These are phyloP conservation scores for Monosporozyma aquatica DNA, from an alignment of 805 yeast genomes.

Conservation along the genomic window DNA sequence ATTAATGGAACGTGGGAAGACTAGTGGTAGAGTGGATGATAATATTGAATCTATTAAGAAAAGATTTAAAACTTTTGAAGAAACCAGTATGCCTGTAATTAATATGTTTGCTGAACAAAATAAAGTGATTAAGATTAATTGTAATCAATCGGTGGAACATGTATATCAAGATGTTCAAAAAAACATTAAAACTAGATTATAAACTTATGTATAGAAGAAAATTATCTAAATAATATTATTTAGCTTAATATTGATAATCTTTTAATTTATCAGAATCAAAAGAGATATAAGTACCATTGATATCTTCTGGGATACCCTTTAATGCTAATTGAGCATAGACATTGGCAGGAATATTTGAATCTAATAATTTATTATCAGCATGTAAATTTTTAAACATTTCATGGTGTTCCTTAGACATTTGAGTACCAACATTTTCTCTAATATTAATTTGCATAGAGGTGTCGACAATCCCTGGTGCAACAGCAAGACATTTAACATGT, in stretches of 20 bases:
- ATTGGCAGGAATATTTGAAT: slow-evolving; percentile 64
- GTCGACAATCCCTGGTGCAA: slow-evolving; percentile 93
- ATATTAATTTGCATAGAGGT: slow-evolving; percentile 80
- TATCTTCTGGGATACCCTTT: slow-evolving; percentile 43
- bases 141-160: slow-evolving; percentile 71
- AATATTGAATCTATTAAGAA: slow-evolving; percentile 84
- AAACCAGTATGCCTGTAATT: slow-evolving; percentile 90
- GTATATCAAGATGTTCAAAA: slow-evolving; percentile 63
- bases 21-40: slow-evolving; percentile 91
- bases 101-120: slow-evolving; percentile 65
- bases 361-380: slow-evolving; percentile 45
- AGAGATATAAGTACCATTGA: slow-evolving; percentile 63
- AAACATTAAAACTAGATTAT: slow-evolving; percentile 43
- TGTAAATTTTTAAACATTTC: slow-evolving; percentile 58
- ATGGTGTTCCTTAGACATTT: slow-evolving; percentile 54
- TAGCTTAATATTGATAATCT: slow-evolving; percentile 6
- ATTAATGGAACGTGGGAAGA: slow-evolving; percentile 83
- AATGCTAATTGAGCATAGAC: slow-evolving; percentile 60
- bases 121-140: slow-evolving; percentile 68
- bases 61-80: slow-evolving; percentile 77
- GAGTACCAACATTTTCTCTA: slow-evolving; percentile 45
- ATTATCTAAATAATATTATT: no score
- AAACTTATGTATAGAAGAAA: not conserved
- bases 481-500: slow-evolving; percentile 42
- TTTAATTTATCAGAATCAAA: slow-evolving; percentile 37